Evolutionary conservation across 306 rosid species (phyloP), one percentile per base, ranked within the genome.

Genomic region (Prunus padus): DNA sequence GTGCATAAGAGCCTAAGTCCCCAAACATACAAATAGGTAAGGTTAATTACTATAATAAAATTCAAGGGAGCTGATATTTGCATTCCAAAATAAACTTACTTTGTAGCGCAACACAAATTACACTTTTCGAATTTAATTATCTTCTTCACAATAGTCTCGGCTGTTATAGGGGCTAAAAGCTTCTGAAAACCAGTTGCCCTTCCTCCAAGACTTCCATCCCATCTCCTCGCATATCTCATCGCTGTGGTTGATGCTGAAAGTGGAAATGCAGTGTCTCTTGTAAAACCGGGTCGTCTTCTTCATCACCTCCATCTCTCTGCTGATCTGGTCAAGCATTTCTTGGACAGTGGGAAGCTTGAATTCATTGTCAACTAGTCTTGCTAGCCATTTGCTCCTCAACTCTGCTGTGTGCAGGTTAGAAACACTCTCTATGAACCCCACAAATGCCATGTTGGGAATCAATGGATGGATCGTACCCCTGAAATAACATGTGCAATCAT

Each of bases 191-290:
- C 86, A 84, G 49, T 67, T 84, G 28, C 37, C 84, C 76, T 88
- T 90, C 88, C 96, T 83, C 89, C 86, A 83, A 26, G 86, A 76
- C 9, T 49, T 71, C 83, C 72, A 77, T 0, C 84, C 86, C 88
- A 90, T 87, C 57, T 90, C 92, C 56, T 77, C 76, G 61, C 88
- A 90, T 1, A 90, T 90, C 47, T 77, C 87, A 55, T 90, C 96
- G 16, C 81, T 86, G 76, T 88, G 92, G 69, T 90, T 84, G 72
- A 90, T 90, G 46, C 96, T 90, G 75, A 83, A 88, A 15, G 92
- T 90, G 23, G 96, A 90, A 83, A 88, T 90, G 81, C 88, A 90
- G 42, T 82, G 89, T 62, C 87, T 80, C 80, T 82, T 82, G 70
- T 87, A 87, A 49, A 87, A 89, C 45, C 88, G 62, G 2, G 90